Evolutionary conservation across 2,329 filamentous ascomycete species (phyloP).

Genomic region (Lasiodiplodia theobromae): DNA sequence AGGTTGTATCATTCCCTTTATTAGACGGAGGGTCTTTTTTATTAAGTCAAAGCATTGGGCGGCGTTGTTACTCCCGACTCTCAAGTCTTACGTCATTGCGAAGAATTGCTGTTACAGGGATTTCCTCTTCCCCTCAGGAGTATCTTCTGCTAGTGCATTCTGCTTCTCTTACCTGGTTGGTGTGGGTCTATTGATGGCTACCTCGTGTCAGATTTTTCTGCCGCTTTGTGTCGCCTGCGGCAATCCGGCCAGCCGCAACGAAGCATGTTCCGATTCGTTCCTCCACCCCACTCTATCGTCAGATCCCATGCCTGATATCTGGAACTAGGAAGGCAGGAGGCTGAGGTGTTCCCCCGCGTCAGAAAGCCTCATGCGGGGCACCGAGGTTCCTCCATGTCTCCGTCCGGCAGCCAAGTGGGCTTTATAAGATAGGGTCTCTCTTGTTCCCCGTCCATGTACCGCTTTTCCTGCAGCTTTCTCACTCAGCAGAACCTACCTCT

Average conservation of each 20-base stretch:
- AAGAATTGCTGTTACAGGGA: not conserved
- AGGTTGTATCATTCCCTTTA: slow-evolving; percentile 23
- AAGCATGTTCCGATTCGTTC: not conserved
- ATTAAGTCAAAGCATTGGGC: slow-evolving; percentile 22
- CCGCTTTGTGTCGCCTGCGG: not conserved
- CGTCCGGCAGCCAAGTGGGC: not conserved
- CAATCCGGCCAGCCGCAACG: not conserved
- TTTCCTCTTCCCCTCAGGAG: not conserved
- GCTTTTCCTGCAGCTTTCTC: not conserved
- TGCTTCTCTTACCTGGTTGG: not conserved
- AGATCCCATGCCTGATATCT: not conserved
- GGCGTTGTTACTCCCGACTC: slow-evolving; percentile 18
- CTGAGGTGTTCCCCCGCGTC: not conserved
- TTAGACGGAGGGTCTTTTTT: slow-evolving; percentile 9
- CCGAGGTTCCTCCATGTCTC: slow-evolving; percentile 1
- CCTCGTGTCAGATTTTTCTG: slow-evolving; percentile 11
- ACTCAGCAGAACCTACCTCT: not conserved
- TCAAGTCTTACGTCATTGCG: not conserved
- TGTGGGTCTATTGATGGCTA: not conserved
- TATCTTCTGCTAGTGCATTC: not conserved
- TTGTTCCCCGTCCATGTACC: not conserved
- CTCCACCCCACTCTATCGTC: not conserved
- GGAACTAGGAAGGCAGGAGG: not conserved
- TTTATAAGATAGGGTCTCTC: slow-evolving; percentile 1
- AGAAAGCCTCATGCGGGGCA: slow-evolving; percentile 7